These are phyloP conservation scores for Dalbergia cochinchinensis DNA, from an alignment of 306 rosid species.

Conservation along the genomic window DNA sequence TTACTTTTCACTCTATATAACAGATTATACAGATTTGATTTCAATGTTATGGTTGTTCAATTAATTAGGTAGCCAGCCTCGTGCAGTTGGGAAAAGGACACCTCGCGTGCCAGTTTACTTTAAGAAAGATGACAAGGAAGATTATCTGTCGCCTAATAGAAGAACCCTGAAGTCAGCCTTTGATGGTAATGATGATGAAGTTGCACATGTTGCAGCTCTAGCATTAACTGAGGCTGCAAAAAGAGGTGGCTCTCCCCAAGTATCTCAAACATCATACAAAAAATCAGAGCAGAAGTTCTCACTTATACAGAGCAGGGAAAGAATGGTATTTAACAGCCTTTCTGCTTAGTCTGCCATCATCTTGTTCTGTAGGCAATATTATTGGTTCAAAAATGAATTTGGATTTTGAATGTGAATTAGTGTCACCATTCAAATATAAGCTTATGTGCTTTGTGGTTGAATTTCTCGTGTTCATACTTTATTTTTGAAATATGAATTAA, in stretches of 20 bases:
- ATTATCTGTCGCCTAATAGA: conserved; percentile 56
- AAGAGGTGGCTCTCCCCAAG: conserved; percentile 71
- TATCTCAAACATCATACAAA: conserved; percentile 55
- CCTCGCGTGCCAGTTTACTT: conserved; percentile 75
- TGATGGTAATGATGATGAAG: conserved; percentile 64
- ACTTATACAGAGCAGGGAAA: conserved; percentile 60
- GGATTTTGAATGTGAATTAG: conserved; percentile 45
- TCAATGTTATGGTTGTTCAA: conserved; percentile 33
- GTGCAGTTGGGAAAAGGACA: conserved; percentile 83
- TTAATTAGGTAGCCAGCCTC: conserved; percentile 72
- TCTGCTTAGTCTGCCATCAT: conserved; percentile 9
- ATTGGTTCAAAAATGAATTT: conserved; percentile 24
- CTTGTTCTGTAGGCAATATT: conserved; percentile 13
- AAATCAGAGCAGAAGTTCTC: conserved; percentile 58
- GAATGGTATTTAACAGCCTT: conserved; percentile 51
- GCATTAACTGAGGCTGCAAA: conserved; percentile 75
- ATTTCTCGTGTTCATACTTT: conserved; percentile 43
- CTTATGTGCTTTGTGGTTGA: conserved; percentile 40
- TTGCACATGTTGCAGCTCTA: conserved; percentile 63
- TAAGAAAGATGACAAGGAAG: conserved; percentile 52
- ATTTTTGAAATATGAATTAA: conserved; percentile 11
- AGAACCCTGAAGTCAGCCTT: conserved; percentile 58
- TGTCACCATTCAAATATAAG: conserved; percentile 29
- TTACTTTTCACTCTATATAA: background rate
- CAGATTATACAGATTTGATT: conserved; percentile 23